These are phyloP conservation scores for Acanthamoeba triangularis DNA, from an alignment of 208 protist genomes.

Conservation along the genomic window DNA sequence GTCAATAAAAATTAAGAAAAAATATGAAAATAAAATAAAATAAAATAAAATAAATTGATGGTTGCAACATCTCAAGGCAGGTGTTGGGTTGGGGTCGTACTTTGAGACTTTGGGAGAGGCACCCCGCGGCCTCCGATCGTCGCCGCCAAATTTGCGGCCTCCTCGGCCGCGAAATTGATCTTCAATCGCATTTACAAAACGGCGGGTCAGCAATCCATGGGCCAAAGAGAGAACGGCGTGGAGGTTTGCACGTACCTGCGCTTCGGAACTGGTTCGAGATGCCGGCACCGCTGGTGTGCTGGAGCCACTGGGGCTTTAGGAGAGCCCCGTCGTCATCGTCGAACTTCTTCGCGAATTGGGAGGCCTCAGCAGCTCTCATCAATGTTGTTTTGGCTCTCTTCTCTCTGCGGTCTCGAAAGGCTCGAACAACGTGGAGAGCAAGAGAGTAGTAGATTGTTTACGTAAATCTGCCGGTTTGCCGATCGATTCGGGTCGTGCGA, in stretches of 20 bases:
- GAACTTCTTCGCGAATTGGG: background rate
- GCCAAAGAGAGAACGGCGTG: background rate
- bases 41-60: background rate
- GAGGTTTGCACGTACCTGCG: background rate
- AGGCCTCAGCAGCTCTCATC: constrained; percentile 2
- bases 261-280: constrained; percentile 37
- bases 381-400: too few relatives aligned
- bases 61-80: background rate
- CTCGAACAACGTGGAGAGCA: too few relatives aligned
- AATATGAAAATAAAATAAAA: background rate
- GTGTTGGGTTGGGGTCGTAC: background rate
- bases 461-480: too few relatives aligned
- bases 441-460: too few relatives aligned
- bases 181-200: background rate
- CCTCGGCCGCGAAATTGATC: constrained; percentile 9
- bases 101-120: background rate
- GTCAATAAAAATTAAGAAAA: background rate
- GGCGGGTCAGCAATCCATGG: background rate
- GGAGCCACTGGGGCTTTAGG: constrained; percentile 59
- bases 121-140: background rate
- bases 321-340: background rate
- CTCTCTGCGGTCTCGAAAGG: too few relatives aligned
- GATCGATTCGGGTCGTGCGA: too few relatives aligned
- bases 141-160: background rate
- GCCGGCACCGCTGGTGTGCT: background rate